Evolutionary conservation across 805 yeast species (phyloP).

Genomic region (Candida pseudoglaebosa): DNA sequence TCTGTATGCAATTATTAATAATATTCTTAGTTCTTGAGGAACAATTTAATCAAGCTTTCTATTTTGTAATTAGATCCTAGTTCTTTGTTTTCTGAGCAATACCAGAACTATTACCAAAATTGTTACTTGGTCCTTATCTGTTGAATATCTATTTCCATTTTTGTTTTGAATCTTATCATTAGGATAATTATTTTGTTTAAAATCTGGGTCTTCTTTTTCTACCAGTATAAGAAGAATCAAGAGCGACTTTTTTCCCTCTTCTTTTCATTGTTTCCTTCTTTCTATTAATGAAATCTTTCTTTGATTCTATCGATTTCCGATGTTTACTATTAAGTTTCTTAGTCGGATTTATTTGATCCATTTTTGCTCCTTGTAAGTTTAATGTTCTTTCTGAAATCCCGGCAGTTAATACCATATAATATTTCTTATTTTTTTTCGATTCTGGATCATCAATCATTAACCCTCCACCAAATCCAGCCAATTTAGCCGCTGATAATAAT

Average conservation of each 20-base stretch:
- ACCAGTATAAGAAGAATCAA: constrained; percentile 88
- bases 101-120: no score
- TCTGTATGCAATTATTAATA: no score
- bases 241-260: constrained; percentile 86
- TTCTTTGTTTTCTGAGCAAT: no score
- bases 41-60: no score
- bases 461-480: constrained; percentile 96
- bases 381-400: constrained; percentile 72
- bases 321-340: constrained; percentile 35
- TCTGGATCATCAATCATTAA: constrained; percentile 92
- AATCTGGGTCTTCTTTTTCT: constrained; percentile 52
- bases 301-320: constrained; percentile 58
- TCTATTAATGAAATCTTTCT: constrained; percentile 76
- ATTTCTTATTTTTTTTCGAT: constrained; percentile 84
- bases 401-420: constrained; percentile 84
- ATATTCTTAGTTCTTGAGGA: no score
- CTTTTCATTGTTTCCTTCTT: constrained; percentile 92
- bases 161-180: no score
- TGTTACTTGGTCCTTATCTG: not conserved
- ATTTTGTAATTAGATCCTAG: no score
- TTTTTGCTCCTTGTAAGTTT: constrained; percentile 73
- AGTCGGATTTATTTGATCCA: constrained; percentile 58
- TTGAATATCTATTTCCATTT: no score
- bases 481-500: constrained; percentile 80
- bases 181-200: no score